phyloP scores from a whole-genome alignment of 2,329 filamentous ascomycete genomes.

The Blastomyces silverae region DNA sequence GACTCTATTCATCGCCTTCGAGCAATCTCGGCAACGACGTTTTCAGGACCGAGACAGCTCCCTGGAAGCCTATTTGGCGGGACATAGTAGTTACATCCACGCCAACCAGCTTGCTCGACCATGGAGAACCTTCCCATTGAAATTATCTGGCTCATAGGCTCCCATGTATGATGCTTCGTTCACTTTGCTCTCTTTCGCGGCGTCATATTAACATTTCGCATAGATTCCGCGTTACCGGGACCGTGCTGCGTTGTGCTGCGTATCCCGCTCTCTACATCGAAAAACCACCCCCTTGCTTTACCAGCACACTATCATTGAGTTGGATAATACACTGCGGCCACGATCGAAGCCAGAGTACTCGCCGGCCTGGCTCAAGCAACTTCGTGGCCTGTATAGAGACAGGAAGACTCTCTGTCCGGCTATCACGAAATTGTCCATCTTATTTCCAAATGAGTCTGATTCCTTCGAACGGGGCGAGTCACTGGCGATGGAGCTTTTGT shows the following conservation, averaged over 20 bases:
- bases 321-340: not conserved
- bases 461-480: not conserved
- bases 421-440: not conserved
- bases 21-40: not conserved
- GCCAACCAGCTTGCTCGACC: not conserved
- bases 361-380: not conserved
- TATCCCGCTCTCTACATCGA: not conserved
- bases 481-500: not conserved
- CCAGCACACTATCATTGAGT: not conserved
- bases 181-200: not conserved
- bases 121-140: constrained; percentile 1
- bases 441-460: not conserved
- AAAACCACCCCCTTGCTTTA: not conserved
- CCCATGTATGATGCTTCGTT: not conserved
- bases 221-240: not conserved
- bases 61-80: not conserved
- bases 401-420: constrained; percentile 3
- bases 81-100: not conserved
- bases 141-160: not conserved
- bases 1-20: not conserved
- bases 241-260: not conserved
- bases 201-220: not conserved
- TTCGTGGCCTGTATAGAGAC: not conserved
- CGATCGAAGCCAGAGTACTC: not conserved
- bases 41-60: not conserved